A percentile compares a stretch with the other conserved stretches of the same genome.
These are phyloP conservation scores for Globisporangium uncinulatum DNA, from an alignment of 352 stramenopile species.

Conservation along the genomic window DNA sequence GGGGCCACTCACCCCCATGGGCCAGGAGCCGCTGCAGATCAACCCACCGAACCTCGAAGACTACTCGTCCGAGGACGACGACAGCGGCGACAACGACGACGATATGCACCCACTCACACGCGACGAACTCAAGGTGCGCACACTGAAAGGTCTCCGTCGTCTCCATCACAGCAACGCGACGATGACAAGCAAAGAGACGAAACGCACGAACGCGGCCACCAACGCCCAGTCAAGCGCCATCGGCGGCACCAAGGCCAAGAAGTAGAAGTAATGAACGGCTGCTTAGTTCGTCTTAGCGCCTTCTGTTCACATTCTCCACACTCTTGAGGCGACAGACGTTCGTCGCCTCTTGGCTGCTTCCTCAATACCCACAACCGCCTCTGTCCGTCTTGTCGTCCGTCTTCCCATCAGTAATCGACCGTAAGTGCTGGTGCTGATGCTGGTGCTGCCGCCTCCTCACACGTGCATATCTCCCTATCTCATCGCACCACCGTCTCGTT, in stretches of 20 bases:
- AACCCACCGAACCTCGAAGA: conserved; percentile 93
- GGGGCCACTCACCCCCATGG: conserved; percentile 85
- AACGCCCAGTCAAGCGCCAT: conserved; percentile 2
- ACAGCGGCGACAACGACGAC: conserved; percentile 83
- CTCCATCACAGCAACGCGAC: conserved; percentile 42
- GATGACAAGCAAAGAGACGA: conserved; percentile 19
- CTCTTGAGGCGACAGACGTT: too few species aligned
- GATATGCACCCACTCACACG: conserved; percentile 86
- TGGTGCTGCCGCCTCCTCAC: too few species aligned
- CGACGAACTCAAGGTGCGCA: conserved; percentile 90
- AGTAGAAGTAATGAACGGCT: conserved; percentile 1
- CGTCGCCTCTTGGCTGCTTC: too few species aligned
- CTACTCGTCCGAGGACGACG: conserved; percentile 91
- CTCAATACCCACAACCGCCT: too few species aligned
- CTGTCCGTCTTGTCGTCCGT: too few species aligned
- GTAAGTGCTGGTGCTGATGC: background rate
- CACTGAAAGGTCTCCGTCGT: conserved; percentile 75
- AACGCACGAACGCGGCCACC: conserved; percentile 16
- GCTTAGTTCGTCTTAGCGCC: too few species aligned
- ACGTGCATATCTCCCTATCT: too few species aligned
- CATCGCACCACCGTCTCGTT: background rate
- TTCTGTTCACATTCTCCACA: too few species aligned
- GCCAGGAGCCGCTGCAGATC: conserved; percentile 87
- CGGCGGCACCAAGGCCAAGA: conserved; percentile 7
- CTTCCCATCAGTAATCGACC: too few species aligned